Percentiles rank a stretch among this genome's conserved stretches.
Evolutionary conservation across 1,284 basidiomycete species (phyloP).

Genomic region (Puccinia coronata): DNA sequence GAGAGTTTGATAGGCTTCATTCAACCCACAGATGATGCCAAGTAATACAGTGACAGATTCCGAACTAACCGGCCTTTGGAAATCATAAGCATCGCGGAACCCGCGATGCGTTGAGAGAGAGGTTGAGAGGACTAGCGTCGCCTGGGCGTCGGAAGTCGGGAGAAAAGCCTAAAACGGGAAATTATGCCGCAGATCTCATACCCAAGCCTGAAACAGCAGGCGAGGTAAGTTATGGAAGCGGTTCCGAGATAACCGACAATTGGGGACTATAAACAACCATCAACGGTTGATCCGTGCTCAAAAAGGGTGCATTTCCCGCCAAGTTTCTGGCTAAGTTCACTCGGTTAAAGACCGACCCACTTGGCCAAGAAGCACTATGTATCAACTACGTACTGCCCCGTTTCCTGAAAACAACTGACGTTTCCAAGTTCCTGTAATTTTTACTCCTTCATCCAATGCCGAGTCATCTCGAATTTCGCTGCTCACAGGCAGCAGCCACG

Average conservation of each 20-base stretch:
- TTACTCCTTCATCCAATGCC: neutral
- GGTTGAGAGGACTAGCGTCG: neutral
- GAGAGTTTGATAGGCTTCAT: too few relatives aligned
- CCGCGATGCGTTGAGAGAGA: too few relatives aligned
- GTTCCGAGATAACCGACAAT: neutral
- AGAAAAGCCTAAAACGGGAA: neutral
- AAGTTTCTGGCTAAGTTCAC: too few relatives aligned
- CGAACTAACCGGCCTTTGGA: too few relatives aligned
- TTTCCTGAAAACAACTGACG: neutral
- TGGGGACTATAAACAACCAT: neutral
- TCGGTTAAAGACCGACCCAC: neutral
- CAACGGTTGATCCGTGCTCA: neutral
- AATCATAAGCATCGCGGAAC: too few relatives aligned
- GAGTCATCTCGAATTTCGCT: neutral
- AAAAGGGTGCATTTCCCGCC: neutral
- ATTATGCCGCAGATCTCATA: neutral
- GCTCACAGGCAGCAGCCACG: neutral
- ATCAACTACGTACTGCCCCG: neutral
- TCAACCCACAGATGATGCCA: too few relatives aligned
- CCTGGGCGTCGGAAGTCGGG: neutral
- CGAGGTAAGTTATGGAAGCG: neutral
- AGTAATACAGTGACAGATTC: too few relatives aligned
- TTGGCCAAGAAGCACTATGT: neutral
- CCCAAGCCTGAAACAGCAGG: neutral
- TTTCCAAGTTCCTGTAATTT: neutral